Evolutionary conservation across 306 rosid species (phyloP).

Genomic region (Gleditsia sinensis): DNA sequence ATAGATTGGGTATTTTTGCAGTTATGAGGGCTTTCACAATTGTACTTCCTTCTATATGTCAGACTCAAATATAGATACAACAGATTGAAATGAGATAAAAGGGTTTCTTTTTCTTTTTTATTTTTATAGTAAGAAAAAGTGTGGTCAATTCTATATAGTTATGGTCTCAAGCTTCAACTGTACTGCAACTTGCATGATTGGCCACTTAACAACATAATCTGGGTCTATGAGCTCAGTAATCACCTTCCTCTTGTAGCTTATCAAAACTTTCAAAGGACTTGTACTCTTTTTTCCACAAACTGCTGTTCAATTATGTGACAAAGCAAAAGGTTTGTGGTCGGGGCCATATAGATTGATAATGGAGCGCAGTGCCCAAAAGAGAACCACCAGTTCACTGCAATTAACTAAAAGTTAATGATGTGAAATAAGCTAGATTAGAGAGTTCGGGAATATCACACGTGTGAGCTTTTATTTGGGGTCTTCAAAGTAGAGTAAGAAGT

Average conservation of each 20-base stretch:
- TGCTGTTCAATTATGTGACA: slow-evolving; percentile 25
- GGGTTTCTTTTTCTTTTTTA: neutral
- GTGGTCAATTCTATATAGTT: slow-evolving; percentile 28
- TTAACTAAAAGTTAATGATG: slow-evolving; percentile 29
- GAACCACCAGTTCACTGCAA: neutral
- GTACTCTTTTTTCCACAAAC: neutral
- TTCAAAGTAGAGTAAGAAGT: slow-evolving; percentile 29
- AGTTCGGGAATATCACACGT: slow-evolving; percentile 21
- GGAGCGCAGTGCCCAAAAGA: slow-evolving; percentile 13
- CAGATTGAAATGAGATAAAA: neutral
- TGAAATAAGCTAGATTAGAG: neutral
- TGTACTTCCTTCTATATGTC: slow-evolving; percentile 43
- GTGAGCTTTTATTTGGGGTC: slow-evolving; percentile 5
- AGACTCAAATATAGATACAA: slow-evolving; percentile 30
- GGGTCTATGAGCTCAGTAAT: slow-evolving; percentile 4
- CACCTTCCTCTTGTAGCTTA: neutral
- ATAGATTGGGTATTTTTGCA: slow-evolving; percentile 28
- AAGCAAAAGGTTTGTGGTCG: neutral
- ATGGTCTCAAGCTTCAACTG: neutral
- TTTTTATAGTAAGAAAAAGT: neutral
- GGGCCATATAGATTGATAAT: slow-evolving; percentile 23
- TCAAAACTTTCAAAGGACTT: slow-evolving; percentile 1
- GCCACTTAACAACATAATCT: neutral
- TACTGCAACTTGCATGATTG: neutral
- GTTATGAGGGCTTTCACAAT: slow-evolving; percentile 17